phyloP scores from a whole-genome alignment of 495 filamentous ascomycete species.

The Peziza echinospora region DNA sequence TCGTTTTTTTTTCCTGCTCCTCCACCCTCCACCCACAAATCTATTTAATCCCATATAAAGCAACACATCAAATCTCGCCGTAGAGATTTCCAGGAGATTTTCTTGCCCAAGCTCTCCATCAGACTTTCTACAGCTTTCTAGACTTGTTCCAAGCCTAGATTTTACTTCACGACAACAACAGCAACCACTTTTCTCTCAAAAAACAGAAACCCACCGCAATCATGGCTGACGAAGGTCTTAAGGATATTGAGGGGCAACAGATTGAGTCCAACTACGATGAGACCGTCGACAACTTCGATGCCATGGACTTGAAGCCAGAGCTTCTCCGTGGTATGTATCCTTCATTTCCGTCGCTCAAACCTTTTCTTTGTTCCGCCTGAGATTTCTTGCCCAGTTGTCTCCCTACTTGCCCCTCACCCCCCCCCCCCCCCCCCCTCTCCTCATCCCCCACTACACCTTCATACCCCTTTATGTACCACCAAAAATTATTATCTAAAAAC shows the following conservation, averaged over 20 bases:
- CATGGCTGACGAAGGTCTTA: constrained; percentile 20
- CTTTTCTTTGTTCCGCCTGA: constrained; percentile 1
- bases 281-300: constrained; percentile 94
- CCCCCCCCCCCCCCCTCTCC: too few relatives aligned
- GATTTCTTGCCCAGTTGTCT: too few relatives aligned
- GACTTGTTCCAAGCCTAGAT: too few relatives aligned
- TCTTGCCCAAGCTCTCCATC: too few relatives aligned
- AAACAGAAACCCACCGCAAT: background rate
- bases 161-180: background rate
- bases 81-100: too few relatives aligned
- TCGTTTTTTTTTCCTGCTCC: constrained; percentile 3
- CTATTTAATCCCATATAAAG: constrained; percentile 4
- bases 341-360: background rate
- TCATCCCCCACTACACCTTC: constrained; percentile 22
- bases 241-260: constrained; percentile 31
- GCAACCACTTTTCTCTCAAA: constrained; percentile 11
- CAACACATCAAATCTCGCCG: background rate
- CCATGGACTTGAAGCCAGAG: constrained; percentile 90
- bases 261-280: constrained; percentile 99
- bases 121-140: too few relatives aligned
- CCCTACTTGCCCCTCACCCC: too few relatives aligned
- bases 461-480: too few relatives aligned
- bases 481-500: background rate
- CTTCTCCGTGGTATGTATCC: constrained; percentile 70
- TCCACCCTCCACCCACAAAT: too few relatives aligned